Conservation (phyloP, 306 rosid genomes). For the Macrotyloma uniflorum region DNA sequence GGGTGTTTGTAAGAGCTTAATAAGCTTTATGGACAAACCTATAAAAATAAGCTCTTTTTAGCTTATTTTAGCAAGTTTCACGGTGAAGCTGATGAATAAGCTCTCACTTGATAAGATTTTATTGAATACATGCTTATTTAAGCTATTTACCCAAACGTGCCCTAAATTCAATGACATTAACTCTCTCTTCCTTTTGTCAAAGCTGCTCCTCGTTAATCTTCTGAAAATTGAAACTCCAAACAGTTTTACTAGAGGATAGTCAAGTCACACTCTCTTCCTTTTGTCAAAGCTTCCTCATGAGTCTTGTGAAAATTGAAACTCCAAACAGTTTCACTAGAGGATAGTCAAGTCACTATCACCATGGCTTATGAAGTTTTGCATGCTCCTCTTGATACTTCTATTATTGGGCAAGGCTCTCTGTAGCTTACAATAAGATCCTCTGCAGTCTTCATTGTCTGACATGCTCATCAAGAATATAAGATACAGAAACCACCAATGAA, state of each 20-base stretch:
- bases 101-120: background rate
- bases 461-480: background rate
- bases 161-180: background rate
- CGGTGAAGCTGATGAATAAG: background rate
- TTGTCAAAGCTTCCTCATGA: background rate
- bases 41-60: background rate
- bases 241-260: background rate
- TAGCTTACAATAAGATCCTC: background rate
- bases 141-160: background rate
- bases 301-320: background rate
- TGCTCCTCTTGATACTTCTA: conserved; percentile 4
- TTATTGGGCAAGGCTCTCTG: background rate
- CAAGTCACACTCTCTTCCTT: background rate
- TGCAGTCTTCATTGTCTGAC: background rate
- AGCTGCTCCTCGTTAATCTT: background rate
- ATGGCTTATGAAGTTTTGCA: background rate
- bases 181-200: background rate
- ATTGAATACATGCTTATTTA: background rate
- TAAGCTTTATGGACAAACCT: background rate
- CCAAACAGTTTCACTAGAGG: background rate
- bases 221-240: background rate
- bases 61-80: background rate
- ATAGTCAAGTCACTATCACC: background rate
- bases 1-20: background rate
- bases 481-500: background rate